Conservation (phyloP, 305 asterid species). For the Fraxinus platypoda region DNA sequence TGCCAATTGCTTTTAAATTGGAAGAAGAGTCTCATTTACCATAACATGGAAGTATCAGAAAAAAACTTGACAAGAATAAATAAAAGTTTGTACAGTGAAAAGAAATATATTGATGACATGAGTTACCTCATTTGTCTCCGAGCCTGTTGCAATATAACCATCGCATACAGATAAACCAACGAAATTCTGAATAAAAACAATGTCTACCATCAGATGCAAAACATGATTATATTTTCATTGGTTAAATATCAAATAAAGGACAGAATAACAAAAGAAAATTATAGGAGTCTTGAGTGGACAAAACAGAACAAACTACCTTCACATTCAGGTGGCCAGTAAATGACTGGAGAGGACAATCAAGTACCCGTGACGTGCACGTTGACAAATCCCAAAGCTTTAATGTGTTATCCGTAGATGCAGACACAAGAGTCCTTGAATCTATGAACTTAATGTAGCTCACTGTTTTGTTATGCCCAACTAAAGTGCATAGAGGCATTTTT, state of each 20-base stretch:
- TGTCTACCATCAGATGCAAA: slow-evolving; percentile 22
- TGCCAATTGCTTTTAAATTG: background rate
- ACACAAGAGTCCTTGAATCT: slow-evolving; percentile 85
- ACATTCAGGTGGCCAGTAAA: slow-evolving; percentile 92
- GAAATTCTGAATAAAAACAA: slow-evolving; percentile 65
- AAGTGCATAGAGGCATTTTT: slow-evolving; percentile 81
- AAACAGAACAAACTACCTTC: slow-evolving; percentile 49
- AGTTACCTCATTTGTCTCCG: slow-evolving; percentile 92
- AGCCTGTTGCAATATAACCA: slow-evolving; percentile 94
- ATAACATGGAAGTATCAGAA: background rate
- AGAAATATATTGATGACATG: background rate
- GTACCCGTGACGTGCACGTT: slow-evolving; percentile 61
- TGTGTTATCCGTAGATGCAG: slow-evolving; percentile 94
- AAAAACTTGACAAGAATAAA: background rate
- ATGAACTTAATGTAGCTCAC: slow-evolving; percentile 95
- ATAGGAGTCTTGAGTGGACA: background rate
- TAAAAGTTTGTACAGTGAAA: background rate
- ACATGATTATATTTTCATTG: background rate
- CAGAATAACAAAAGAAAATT: background rate
- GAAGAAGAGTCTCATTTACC: background rate
- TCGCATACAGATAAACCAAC: slow-evolving; percentile 95
- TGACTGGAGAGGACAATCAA: slow-evolving; percentile 87
- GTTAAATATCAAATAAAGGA: background rate
- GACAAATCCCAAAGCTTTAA: slow-evolving; percentile 98
- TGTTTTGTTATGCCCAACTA: slow-evolving; percentile 88